These are phyloP conservation scores for Drosera capensis DNA, from an alignment of 148 eudicot genomes.

Conservation along the genomic window DNA sequence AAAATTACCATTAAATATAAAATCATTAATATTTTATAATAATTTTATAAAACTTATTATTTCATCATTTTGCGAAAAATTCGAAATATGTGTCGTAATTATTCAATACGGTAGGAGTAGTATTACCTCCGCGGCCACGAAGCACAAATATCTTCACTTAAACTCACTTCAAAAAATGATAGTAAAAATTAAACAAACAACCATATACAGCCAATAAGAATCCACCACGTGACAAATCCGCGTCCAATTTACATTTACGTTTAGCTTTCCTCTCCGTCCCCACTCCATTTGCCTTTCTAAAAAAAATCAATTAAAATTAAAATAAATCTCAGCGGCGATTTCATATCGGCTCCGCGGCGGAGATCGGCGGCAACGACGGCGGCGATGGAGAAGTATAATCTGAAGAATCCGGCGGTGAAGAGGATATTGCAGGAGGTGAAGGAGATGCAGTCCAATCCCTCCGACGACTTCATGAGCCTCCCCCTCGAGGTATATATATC, in stretches of 20 bases:
- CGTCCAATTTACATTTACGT: not conserved
- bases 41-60: too few species aligned
- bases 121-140: too few species aligned
- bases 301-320: too few species aligned
- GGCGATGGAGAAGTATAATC: conserved; percentile 74
- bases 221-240: not conserved
- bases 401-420: conserved; percentile 87
- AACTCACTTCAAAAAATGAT: too few species aligned
- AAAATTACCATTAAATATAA: too few species aligned
- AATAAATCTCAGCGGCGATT: too few species aligned
- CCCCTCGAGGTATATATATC: conserved; percentile 99
- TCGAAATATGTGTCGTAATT: too few species aligned
- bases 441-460: conserved; percentile 97
- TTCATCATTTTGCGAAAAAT: too few species aligned
- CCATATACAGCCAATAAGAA: not conserved
- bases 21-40: too few species aligned
- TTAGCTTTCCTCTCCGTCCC: not conserved
- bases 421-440: conserved; percentile 90
- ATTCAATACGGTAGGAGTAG: too few species aligned
- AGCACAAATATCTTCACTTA: too few species aligned
- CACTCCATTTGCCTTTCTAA: not conserved
- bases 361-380: not conserved
- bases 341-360: not conserved
- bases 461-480: conserved; percentile 88
- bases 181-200: too few species aligned